Evolutionary conservation across 768 basidiomycete species (phyloP).

Genomic region (Auricularia sp.): DNA sequence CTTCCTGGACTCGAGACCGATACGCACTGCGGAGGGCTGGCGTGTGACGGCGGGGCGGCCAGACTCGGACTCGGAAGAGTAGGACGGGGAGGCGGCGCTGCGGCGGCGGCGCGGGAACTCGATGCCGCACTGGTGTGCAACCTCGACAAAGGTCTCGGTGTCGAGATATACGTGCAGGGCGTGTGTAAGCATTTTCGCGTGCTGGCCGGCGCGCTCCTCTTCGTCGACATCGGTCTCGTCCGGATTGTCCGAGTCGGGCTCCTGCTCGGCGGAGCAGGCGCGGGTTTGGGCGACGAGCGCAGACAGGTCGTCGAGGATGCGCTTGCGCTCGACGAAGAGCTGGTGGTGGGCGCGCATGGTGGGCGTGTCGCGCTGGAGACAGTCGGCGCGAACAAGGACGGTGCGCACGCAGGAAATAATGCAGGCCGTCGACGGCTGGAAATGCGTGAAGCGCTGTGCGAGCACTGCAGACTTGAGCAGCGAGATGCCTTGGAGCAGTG

Average conservation of each 20-base stretch:
- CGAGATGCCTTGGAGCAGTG: conserved; percentile 75
- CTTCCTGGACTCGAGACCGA: background rate
- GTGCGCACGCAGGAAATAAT: conserved; percentile 90
- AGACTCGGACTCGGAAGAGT: conserved; percentile 30
- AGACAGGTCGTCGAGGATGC: conserved; percentile 71
- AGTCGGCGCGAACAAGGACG: conserved; percentile 73
- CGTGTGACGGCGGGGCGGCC: background rate
- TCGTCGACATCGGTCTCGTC: conserved; percentile 37
- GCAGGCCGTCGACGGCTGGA: conserved; percentile 88
- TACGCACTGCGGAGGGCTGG: background rate
- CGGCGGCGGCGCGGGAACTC: conserved; percentile 47
- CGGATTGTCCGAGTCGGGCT: conserved; percentile 28
- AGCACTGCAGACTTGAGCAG: conserved; percentile 79
- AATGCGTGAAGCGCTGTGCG: conserved; percentile 68
- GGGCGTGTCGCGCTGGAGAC: conserved; percentile 70
- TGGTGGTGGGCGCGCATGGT: conserved; percentile 54
- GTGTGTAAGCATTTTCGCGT: conserved; percentile 68
- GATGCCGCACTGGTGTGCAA: conserved; percentile 25
- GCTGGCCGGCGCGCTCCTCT: conserved; percentile 41
- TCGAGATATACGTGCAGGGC: conserved; percentile 73
- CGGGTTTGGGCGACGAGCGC: conserved; percentile 68
- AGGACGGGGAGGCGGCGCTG: conserved; percentile 46
- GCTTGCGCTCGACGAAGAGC: conserved; percentile 69
- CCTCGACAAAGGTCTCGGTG: conserved; percentile 61
- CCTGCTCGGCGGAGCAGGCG: conserved; percentile 13